phyloP scores from a whole-genome alignment of 2,329 filamentous ascomycete genomes.

The Fusarium concolor region DNA sequence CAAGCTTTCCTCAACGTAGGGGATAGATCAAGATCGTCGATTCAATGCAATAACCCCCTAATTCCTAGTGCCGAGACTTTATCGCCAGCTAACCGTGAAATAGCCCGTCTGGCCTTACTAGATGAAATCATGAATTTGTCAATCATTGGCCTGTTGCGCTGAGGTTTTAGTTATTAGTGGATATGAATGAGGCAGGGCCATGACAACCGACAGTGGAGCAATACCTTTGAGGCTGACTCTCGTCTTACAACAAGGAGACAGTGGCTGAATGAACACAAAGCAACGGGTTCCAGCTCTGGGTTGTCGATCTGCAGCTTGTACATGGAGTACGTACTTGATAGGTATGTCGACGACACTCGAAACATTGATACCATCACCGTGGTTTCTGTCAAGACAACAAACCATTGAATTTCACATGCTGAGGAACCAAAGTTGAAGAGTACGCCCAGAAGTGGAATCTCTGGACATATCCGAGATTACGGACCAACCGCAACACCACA shows the following conservation, averaged over 20 bases:
- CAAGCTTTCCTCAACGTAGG: constrained; percentile 7
- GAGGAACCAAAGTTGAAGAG: neutral
- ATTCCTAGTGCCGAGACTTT: constrained; percentile 30
- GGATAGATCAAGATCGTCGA: constrained; percentile 20
- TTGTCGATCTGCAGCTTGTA: constrained; percentile 9
- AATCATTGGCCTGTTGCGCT: constrained; percentile 28
- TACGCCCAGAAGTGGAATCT: constrained; percentile 17
- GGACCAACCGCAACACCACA: constrained; percentile 19
- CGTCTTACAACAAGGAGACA: neutral
- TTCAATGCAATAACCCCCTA: constrained; percentile 26
- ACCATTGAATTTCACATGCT: neutral
- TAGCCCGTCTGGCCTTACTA: constrained; percentile 18
- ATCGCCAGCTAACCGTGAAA: constrained; percentile 34
- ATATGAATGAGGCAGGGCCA: constrained; percentile 17
- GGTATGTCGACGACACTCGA: constrained; percentile 4
- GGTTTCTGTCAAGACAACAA: constrained; percentile 8
- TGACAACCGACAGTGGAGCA: constrained; percentile 19
- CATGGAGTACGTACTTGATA: neutral
- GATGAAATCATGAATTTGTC: constrained; percentile 37
- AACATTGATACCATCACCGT: neutral
- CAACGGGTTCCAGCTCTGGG: constrained; percentile 4
- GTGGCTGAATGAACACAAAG: constrained; percentile 2
- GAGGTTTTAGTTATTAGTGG: constrained; percentile 37
- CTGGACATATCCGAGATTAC: constrained; percentile 36
- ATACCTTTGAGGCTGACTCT: constrained; percentile 18